Base-by-base conservation (phyloP, 140 eudicot species). In the Oenanthe javanica region DNA sequence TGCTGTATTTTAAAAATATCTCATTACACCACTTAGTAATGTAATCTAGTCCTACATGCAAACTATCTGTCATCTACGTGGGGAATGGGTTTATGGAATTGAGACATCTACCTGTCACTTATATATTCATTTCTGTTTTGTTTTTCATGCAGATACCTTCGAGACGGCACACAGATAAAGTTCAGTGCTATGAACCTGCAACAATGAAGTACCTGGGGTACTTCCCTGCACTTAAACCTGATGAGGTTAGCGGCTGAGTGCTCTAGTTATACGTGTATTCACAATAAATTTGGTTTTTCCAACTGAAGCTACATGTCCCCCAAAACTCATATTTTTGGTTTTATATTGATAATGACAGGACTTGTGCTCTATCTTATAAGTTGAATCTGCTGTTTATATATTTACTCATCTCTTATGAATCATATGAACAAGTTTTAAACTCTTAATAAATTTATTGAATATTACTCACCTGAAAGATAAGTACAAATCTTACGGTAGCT, bases 111-210 rank as follows among this genome's bases (percentile, higher is more conserved):
- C 46, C 45, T 21, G 80, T 16, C 19, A 48, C 10, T 71, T 25
- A 18, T 36, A 50, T 64, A 4, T 64, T 77, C 43, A 80, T 76
- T 19, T 51, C 36, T 79, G 74, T 25, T 57, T 43, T 38, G 42
- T 13, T 82, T 31, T 74, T 75, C 31, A 67, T 76, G 71, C 83
- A 95, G 99, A 90, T 95, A 82, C 99, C 99, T 82, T 92, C 96
- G 45, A 89, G 96, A 81, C 88, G 99, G 61, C 99, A 95, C 77
- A 90, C 97, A 11, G 99, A 92, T 81, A 95, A 86, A 89, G 99
- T 95, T 77, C 97, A 90, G 86, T 95, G 99, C 93, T 95, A 95
- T 82, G 99, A 79, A 74, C 97, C 98, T 63, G 99, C 99, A 84
- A 95, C 99, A 15, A 92, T 95, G 97, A 95, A 95, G 77, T 95